phyloP scores from a whole-genome alignment of 495 filamentous ascomycete species.

The Daldinia caldariorum region DNA sequence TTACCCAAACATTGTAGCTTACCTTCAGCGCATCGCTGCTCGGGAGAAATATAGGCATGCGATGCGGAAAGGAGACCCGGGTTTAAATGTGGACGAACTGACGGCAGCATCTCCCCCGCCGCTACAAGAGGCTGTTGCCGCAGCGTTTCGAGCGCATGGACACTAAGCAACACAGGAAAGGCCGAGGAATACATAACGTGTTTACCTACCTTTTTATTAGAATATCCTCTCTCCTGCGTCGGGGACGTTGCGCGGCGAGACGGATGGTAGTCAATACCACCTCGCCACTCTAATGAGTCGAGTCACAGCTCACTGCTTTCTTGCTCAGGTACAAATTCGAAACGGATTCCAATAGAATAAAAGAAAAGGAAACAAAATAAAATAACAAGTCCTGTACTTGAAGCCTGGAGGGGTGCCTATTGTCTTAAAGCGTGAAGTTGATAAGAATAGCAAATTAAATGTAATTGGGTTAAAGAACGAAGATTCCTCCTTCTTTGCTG shows the following conservation, averaged over 20 bases:
- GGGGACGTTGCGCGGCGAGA: not conserved
- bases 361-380: too few species aligned
- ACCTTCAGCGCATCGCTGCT: slow-evolving; percentile 53
- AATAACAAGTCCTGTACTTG: too few species aligned
- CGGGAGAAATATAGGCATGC: slow-evolving; percentile 57
- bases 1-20: slow-evolving; percentile 58
- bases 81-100: slow-evolving; percentile 42
- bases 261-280: not conserved
- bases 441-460: too few species aligned
- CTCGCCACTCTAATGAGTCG: not conserved
- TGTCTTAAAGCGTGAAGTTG: too few species aligned
- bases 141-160: slow-evolving; percentile 14
- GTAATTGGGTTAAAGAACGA: too few species aligned
- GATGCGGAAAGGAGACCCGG: slow-evolving; percentile 59
- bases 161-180: not conserved
- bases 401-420: too few species aligned
- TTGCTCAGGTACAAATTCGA: too few species aligned
- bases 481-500: too few species aligned
- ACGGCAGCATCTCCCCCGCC: slow-evolving; percentile 31
- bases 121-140: slow-evolving; percentile 21
- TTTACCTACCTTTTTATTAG: not conserved
- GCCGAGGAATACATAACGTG: not conserved
- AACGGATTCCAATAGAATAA: too few species aligned
- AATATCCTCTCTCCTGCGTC: not conserved
- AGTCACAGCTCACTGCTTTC: too few species aligned